Evolutionary conservation across 2,329 filamentous ascomycete genomes (phyloP), one percentile per base, ranked within the genome.

Genomic region (Escovopsis weberi): DNA sequence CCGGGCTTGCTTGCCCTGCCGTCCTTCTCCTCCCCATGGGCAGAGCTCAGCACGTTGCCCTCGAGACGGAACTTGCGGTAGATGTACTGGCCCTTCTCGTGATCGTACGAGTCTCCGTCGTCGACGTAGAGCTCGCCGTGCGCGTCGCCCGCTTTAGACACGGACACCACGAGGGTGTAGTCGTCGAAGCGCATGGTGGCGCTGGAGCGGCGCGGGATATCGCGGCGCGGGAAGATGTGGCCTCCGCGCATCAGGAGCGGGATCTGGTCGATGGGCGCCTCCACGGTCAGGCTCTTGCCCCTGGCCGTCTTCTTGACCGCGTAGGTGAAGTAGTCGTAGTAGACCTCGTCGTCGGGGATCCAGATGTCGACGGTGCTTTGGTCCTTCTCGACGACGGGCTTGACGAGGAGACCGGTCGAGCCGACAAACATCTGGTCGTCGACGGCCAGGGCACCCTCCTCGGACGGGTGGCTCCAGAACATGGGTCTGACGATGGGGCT

Each of bases 281-380:
- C 63, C 33, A 95, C 67, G 1, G 75, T 82, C 47, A 85, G 69
- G 34, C 65, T 67, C 59, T 82, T 81, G 49, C 85, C 83, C 48
- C 80, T 78, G 23, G 81, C 74, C 19, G 79, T 80, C 34, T 69
- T 62, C 56, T 93, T 78, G 37, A 77, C 67, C 36, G 81, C 77
- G 65, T 86, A 95, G 53, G 85, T 85, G 58, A 91, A 93, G 67
- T 98, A 98, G 63, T 96, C 85, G 56, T 88, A 98, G 63, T 98
- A 96, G 42, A 83, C 74, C 60, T 93, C 85, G 45, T 82, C 75
- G 52, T 96, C 89, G 1, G 88, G 82, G 42, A 98, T 77, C 65
- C 93, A 95, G 44, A 98, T 75, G 18, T 87, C 80, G 0, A 80
- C 78, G 18, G 75, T 78, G 15, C 74, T 72, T 38, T 80, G 78